phyloP scores from a whole-genome alignment of 306 rosid genomes.

The Vigna hirtella region DNA sequence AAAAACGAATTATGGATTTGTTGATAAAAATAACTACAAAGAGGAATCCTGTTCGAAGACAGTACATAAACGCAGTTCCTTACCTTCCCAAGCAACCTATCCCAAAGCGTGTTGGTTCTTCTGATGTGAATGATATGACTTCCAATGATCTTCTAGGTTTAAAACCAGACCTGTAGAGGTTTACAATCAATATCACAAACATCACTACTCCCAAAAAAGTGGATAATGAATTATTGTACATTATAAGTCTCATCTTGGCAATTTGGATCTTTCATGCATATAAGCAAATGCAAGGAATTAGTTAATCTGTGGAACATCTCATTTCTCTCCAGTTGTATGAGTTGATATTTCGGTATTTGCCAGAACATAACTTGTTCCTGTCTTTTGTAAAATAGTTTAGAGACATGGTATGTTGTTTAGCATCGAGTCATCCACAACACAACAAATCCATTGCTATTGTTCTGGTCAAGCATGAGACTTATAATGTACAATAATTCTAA shows the following conservation, averaged over 20 bases:
- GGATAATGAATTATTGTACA: constrained; percentile 16
- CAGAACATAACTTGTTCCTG: constrained; percentile 2
- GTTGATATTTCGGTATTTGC: constrained; percentile 7
- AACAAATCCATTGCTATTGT: constrained; percentile 2
- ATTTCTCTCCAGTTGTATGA: background rate
- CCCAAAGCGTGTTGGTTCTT: constrained; percentile 97
- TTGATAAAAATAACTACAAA: constrained; percentile 5
- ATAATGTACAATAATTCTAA: too few species aligned
- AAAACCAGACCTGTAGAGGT: constrained; percentile 75
- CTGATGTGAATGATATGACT: constrained; percentile 89
- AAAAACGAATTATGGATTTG: constrained; percentile 8
- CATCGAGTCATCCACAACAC: constrained; percentile 4
- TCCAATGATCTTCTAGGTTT: constrained; percentile 84
- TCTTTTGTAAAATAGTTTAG: constrained; percentile 21
- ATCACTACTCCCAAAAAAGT: constrained; percentile 14
- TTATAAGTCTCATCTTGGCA: constrained; percentile 20
- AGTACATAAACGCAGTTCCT: constrained; percentile 28
- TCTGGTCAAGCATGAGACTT: background rate
- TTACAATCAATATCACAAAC: constrained; percentile 37
- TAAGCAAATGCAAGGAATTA: constrained; percentile 14
- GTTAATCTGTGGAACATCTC: background rate
- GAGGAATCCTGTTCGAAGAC: constrained; percentile 35
- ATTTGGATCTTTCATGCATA: constrained; percentile 7
- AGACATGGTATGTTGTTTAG: background rate
- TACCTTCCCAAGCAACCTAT: constrained; percentile 97